Evolutionary conservation across 352 stramenopile species (phyloP).

Genomic region (Elongisporangium senticosum): DNA sequence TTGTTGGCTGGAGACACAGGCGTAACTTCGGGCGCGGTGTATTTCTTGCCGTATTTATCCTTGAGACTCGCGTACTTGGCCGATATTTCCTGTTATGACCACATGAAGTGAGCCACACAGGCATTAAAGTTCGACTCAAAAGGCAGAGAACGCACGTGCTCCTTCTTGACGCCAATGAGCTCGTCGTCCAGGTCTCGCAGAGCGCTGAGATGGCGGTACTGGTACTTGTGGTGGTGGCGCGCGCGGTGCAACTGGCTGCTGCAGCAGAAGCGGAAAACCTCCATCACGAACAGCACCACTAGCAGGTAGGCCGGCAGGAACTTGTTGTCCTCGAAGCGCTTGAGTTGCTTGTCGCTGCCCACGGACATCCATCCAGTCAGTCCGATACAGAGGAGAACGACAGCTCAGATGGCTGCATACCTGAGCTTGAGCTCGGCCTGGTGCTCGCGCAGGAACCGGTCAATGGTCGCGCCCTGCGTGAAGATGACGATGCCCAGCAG

Average conservation of each 20-base stretch:
- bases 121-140: background rate
- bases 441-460: constrained; percentile 55
- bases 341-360: constrained; percentile 47
- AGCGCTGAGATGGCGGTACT: constrained; percentile 47
- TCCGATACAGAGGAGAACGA: constrained; percentile 1
- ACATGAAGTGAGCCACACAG: background rate
- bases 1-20: constrained; percentile 14
- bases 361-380: background rate
- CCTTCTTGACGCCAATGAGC: constrained; percentile 56
- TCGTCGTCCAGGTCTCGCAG: constrained; percentile 67
- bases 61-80: constrained; percentile 67
- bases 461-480: constrained; percentile 51
- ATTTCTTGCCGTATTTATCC: constrained; percentile 77
- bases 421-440: constrained; percentile 61
- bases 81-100: constrained; percentile 44
- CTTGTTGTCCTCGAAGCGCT: constrained; percentile 51
- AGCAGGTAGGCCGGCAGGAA: constrained; percentile 63
- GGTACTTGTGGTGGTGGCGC: constrained; percentile 47
- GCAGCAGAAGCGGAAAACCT: constrained; percentile 65
- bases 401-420: constrained; percentile 13
- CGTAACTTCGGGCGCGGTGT: constrained; percentile 34
- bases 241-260: constrained; percentile 45
- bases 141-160: constrained; percentile 36
- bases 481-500: constrained; percentile 62
- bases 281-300: constrained; percentile 58